A percentile compares a stretch with the other conserved stretches of the same genome.
phyloP scores from a whole-genome alignment of 345 rosid species.

The Geranium rotundifolium region DNA sequence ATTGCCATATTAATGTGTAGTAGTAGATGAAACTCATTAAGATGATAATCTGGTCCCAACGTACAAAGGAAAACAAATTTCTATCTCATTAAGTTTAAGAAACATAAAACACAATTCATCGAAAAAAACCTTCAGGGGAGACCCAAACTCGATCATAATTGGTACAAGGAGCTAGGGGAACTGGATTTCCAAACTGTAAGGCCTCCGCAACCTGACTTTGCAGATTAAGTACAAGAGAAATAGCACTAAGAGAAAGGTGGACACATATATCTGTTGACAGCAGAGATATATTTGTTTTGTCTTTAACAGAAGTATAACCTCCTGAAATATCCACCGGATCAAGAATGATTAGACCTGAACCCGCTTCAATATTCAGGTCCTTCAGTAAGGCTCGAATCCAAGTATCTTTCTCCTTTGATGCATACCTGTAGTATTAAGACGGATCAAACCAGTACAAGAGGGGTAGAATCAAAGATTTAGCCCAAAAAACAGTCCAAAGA shows the following conservation, averaged over 20 bases:
- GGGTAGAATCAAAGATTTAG: too few relatives aligned
- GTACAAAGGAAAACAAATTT: conserved; percentile 1
- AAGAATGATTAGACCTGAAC: conserved; percentile 89
- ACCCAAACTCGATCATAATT: conserved; percentile 81
- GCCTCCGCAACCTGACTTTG: conserved; percentile 73
- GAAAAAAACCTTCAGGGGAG: conserved; percentile 64
- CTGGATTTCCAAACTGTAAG: conserved; percentile 77
- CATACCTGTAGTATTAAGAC: conserved; percentile 39
- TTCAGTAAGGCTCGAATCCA: conserved; percentile 85
- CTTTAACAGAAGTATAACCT: conserved; percentile 83
- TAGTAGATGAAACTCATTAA: background rate
- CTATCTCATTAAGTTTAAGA: background rate
- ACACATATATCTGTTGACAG: conserved; percentile 72
- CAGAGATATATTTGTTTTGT: conserved; percentile 79
- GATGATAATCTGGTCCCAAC: background rate
- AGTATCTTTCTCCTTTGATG: conserved; percentile 84
- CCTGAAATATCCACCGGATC: conserved; percentile 86
- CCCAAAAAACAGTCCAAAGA: too few relatives aligned
- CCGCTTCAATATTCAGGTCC: conserved; percentile 81
- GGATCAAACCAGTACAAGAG: too few relatives aligned
- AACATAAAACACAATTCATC: conserved; percentile 6
- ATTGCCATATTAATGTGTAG: background rate
- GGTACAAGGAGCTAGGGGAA: conserved; percentile 76
- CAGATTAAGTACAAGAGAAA: conserved; percentile 77
- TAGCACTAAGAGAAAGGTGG: conserved; percentile 77